A percentile compares a stretch with the other conserved stretches of the same genome.
phyloP scores from a whole-genome alignment of 371 early-diverging fungal species.

The Capillidium heterosporum region DNA sequence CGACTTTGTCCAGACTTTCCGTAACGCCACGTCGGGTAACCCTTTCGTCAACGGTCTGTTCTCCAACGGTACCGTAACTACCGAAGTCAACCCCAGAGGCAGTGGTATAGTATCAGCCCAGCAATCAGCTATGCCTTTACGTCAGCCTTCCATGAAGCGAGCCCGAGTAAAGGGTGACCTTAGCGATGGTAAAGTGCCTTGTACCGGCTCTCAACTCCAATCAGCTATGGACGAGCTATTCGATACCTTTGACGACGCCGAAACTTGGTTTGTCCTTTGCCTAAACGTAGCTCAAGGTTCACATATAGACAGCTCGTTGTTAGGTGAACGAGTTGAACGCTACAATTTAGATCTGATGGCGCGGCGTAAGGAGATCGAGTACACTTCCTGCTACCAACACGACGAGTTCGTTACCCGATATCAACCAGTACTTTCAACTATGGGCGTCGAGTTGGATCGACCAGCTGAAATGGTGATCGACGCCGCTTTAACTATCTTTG shows the following conservation, averaged over 20 bases:
- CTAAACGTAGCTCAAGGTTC: slow-evolving; percentile 21
- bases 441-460: slow-evolving; percentile 20
- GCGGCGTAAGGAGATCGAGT: slow-evolving; percentile 29
- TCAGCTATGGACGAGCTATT: slow-evolving; percentile 56
- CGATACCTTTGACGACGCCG: slow-evolving; percentile 60
- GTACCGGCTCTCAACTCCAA: slow-evolving; percentile 44
- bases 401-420: slow-evolving; percentile 46
- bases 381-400: slow-evolving; percentile 36
- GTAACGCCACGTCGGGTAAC: slow-evolving; percentile 36
- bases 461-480: slow-evolving; percentile 19
- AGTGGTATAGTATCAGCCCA: slow-evolving; percentile 51
- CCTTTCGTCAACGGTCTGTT: slow-evolving; percentile 68
- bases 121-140: slow-evolving; percentile 29
- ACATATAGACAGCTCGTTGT: slow-evolving; percentile 7
- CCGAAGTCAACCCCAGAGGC: slow-evolving; percentile 64
- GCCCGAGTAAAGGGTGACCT: slow-evolving; percentile 13
- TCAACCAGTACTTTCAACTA: slow-evolving; percentile 11
- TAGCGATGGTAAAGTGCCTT: slow-evolving; percentile 13
- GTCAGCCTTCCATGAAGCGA: slow-evolving; percentile 14
- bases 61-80: slow-evolving; percentile 53
- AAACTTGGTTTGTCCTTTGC: slow-evolving; percentile 72
- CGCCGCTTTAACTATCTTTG: slow-evolving; percentile 20
- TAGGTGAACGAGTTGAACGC: slow-evolving; percentile 43
- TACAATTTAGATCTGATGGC: slow-evolving; percentile 42
- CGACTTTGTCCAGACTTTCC: slow-evolving; percentile 69